phyloP scores from a whole-genome alignment of 2,329 filamentous ascomycete species.

The Aspergillus uvarum region DNA sequence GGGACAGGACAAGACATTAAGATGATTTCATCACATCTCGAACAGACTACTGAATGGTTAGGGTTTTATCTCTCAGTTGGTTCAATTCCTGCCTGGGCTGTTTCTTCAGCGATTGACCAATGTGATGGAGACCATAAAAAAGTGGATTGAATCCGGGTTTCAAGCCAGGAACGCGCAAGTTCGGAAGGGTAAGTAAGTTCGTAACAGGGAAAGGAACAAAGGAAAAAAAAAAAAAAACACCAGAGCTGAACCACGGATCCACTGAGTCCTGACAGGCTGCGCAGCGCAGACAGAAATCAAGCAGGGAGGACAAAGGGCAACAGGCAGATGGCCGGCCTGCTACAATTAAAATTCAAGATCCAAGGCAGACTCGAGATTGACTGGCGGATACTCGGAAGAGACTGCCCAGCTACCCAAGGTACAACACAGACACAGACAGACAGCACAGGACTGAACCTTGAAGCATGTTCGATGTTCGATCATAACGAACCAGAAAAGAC shows the following conservation, averaged over 20 bases:
- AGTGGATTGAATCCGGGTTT: constrained; percentile 1
- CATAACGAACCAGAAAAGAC: not conserved
- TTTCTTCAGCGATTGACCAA: not conserved
- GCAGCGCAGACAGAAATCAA: not conserved
- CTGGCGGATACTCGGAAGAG: too few species aligned
- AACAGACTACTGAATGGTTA: not conserved
- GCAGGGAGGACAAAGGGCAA: not conserved
- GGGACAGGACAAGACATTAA: not conserved
- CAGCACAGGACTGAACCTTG: too few species aligned
- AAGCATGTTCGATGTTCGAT: not conserved
- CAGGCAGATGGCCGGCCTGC: too few species aligned
- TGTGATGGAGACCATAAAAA: not conserved
- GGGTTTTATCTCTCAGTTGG: too few species aligned
- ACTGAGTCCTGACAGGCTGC: not conserved
- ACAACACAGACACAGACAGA: too few species aligned
- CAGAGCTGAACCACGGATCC: constrained; percentile 15
- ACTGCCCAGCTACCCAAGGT: too few species aligned
- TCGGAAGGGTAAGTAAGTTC: not conserved
- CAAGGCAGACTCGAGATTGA: not conserved
- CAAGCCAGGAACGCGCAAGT: not conserved
- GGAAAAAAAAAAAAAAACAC: constrained; percentile 1
- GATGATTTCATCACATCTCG: not conserved
- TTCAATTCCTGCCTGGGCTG: too few species aligned
- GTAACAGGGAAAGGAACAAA: not conserved
- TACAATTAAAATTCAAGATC: not conserved